phyloP scores from a whole-genome alignment of 208 protist species.

The Leishmania arabica region DNA sequence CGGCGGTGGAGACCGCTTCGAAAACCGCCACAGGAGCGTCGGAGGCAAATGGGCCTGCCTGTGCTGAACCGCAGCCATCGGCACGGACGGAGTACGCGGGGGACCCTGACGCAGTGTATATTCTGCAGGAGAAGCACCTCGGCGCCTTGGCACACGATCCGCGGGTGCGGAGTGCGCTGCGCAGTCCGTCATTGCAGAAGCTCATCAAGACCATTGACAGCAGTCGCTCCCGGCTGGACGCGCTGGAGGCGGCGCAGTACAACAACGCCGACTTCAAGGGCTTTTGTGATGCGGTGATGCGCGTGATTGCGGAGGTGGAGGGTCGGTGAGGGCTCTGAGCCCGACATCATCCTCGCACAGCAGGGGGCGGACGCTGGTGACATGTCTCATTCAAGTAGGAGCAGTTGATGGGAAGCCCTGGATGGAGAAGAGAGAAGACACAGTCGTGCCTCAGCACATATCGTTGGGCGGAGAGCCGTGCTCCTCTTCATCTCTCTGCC shows the following conservation, averaged over 20 bases:
- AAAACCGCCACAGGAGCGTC: not conserved
- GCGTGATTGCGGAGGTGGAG: slow-evolving; percentile 42
- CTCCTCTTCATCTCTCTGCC: not conserved
- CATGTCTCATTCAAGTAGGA: not conserved
- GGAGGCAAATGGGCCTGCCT: not conserved
- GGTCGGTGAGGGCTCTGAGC: slow-evolving; percentile 5
- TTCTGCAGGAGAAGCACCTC: slow-evolving; percentile 72
- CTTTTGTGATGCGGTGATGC: slow-evolving; percentile 70
- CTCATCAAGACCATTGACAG: slow-evolving; percentile 67
- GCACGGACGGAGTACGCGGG: slow-evolving; percentile 18
- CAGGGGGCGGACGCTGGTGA: not conserved
- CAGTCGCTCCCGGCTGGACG: slow-evolving; percentile 74
- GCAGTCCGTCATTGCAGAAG: slow-evolving; percentile 54
- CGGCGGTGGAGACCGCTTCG: not conserved
- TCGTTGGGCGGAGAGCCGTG: not conserved
- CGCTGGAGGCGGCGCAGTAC: slow-evolving; percentile 75
- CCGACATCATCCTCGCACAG: not conserved
- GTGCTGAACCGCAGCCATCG: not conserved
- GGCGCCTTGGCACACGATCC: slow-evolving; percentile 48
- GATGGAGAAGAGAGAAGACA: not conserved
- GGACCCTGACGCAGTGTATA: slow-evolving; percentile 37
- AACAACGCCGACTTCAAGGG: slow-evolving; percentile 75
- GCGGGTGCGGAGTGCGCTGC: slow-evolving; percentile 51
- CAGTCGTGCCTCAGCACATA: not conserved
- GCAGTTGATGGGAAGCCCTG: not conserved